phyloP scores from a whole-genome alignment of 108 stramenopile species.

The Nannochloropsis oceanica region DNA sequence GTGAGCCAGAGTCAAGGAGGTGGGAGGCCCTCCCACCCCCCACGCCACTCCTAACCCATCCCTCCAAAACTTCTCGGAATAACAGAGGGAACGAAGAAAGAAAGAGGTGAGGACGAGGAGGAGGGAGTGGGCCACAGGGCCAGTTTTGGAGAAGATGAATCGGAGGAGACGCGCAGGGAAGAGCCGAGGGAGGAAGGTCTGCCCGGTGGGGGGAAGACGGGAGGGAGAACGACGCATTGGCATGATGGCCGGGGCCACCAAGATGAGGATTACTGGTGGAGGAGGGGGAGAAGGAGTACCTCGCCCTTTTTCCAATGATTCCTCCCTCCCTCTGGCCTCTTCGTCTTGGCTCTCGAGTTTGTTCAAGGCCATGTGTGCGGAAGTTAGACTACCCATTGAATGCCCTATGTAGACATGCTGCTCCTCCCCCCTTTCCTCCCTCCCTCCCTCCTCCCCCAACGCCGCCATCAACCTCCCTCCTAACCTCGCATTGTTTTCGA shows the following conservation, averaged over 20 bases:
- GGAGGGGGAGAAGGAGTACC: neutral
- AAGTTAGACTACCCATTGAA: neutral
- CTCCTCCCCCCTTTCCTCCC: neutral
- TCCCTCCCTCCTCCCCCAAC: neutral
- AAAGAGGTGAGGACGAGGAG: neutral
- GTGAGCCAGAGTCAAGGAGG: neutral
- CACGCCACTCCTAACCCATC: neutral
- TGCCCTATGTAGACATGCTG: neutral
- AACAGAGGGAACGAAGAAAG: neutral
- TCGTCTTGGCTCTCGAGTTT: neutral
- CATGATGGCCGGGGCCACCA: neutral
- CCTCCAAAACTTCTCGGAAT: neutral
- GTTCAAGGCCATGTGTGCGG: neutral
- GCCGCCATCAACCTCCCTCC: neutral
- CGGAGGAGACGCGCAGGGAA: neutral
- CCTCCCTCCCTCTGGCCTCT: neutral
- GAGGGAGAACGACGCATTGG: neutral
- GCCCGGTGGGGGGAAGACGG: neutral
- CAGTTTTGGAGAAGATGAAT: neutral
- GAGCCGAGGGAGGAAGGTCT: neutral
- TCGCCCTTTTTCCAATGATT: neutral
- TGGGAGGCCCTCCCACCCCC: neutral
- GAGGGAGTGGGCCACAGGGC: neutral
- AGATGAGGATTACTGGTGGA: neutral
- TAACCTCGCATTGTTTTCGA: neutral